These are phyloP conservation scores for Lasiosphaeria ovina DNA, from an alignment of 495 filamentous ascomycete species.

Conservation along the genomic window DNA sequence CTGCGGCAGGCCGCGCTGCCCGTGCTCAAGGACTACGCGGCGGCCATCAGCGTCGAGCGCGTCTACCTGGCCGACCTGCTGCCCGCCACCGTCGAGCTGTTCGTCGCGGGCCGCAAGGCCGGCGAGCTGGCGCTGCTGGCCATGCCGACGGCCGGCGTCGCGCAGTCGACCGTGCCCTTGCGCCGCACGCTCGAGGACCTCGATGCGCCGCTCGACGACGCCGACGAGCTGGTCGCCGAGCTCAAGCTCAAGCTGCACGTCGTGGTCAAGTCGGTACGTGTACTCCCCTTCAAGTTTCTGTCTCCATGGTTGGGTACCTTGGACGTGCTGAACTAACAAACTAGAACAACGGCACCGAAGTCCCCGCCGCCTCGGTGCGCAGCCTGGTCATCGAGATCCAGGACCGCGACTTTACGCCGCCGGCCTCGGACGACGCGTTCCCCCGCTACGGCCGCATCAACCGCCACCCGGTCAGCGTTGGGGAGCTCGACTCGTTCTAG, in stretches of 20 bases:
- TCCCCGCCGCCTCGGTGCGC: neutral
- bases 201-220: neutral
- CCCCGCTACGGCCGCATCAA: neutral
- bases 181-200: neutral
- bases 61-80: constrained; percentile 20
- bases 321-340: neutral
- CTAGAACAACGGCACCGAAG: neutral
- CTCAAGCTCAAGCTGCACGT: constrained; percentile 5
- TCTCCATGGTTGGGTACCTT: neutral
- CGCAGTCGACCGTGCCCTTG: constrained; percentile 11
- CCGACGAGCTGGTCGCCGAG: neutral
- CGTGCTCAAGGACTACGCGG: constrained; percentile 21
- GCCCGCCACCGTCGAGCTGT: constrained; percentile 30
- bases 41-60: constrained; percentile 26
- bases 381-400: constrained; percentile 9
- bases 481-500: neutral
- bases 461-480: neutral
- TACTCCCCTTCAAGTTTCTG: neutral
- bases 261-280: constrained; percentile 3
- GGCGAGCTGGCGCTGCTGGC: constrained; percentile 12
- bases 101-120: constrained; percentile 13
- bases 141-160: constrained; percentile 13
- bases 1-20: neutral
- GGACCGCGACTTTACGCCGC: constrained; percentile 5
- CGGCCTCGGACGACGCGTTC: neutral